phyloP scores from a whole-genome alignment of 768 basidiomycete genomes.

The Clitopilus passeckerianus region DNA sequence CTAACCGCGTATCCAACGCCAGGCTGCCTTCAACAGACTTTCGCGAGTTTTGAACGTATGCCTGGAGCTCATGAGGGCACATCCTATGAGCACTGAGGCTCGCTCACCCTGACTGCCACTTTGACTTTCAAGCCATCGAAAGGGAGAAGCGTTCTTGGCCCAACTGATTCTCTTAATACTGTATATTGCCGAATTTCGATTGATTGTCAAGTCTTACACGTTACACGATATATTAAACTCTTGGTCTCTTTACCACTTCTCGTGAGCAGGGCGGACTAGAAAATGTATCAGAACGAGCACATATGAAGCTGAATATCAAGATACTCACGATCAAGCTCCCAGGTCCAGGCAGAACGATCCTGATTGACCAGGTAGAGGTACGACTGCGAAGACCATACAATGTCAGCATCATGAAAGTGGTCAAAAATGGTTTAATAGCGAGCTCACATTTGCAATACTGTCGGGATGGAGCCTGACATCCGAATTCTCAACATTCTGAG shows the following conservation, averaged over 20 bases:
- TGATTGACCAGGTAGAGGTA: constrained; percentile 66
- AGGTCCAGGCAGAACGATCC: constrained; percentile 70
- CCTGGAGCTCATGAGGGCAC: too few relatives aligned
- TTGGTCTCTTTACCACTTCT: constrained; percentile 6
- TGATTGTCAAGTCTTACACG: too few relatives aligned
- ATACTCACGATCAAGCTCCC: constrained; percentile 71
- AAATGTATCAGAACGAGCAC: not conserved
- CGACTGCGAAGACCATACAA: constrained; percentile 30
- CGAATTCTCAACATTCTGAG: constrained; percentile 37
- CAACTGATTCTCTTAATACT: too few relatives aligned
- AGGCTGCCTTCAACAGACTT: too few relatives aligned
- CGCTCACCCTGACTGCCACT: too few relatives aligned
- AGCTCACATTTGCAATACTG: constrained; percentile 62
- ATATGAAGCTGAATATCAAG: not conserved
- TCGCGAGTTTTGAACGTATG: too few relatives aligned
- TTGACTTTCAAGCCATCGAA: too few relatives aligned
- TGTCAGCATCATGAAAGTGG: not conserved
- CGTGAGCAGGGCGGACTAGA: constrained; percentile 8
- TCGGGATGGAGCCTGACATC: constrained; percentile 54
- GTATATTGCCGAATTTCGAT: too few relatives aligned
- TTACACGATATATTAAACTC: too few relatives aligned
- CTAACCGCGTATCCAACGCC: too few relatives aligned
- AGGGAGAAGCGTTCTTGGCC: too few relatives aligned
- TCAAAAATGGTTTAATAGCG: not conserved
- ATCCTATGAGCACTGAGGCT: too few relatives aligned